Conservation (phyloP, 257 asterid genomes). For the Solanum chmielewskii region DNA sequence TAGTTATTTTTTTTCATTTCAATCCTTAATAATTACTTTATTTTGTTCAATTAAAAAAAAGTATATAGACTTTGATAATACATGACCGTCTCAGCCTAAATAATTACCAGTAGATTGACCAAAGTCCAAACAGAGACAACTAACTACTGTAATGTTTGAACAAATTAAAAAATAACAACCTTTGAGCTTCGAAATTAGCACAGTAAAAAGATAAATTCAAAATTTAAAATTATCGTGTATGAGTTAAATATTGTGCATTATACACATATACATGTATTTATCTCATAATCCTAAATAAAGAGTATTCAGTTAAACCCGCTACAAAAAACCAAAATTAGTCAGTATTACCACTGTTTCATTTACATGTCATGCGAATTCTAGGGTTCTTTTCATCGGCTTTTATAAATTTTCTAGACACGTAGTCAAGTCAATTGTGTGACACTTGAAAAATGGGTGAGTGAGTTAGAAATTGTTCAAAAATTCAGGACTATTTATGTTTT, state of each 20-base stretch:
- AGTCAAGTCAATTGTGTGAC: background rate
- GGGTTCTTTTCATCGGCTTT: background rate
- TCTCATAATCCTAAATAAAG: background rate
- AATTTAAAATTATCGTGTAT: background rate
- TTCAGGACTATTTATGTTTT: background rate
- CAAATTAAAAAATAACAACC: background rate
- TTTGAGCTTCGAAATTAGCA: background rate
- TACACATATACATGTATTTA: background rate
- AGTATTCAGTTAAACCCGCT: background rate
- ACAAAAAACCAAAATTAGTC: background rate
- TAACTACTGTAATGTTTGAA: background rate
- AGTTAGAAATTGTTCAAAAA: background rate
- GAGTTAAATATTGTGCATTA: background rate
- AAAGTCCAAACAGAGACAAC: background rate
- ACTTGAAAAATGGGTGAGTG: background rate
- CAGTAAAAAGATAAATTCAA: background rate
- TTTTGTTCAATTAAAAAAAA: too few relatives aligned
- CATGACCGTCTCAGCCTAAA: background rate
- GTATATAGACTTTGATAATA: too few relatives aligned
- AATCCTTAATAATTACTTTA: fast-evolving
- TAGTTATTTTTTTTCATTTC: too few relatives aligned
- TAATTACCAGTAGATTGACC: background rate
- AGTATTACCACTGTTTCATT: background rate
- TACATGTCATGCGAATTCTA: background rate
- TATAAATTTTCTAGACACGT: background rate